Percentiles rank a stretch among this genome's conserved stretches.
These are phyloP conservation scores for Mortierella sp. DNA, from an alignment of 371 early-diverging fungal species.

Conservation along the genomic window DNA sequence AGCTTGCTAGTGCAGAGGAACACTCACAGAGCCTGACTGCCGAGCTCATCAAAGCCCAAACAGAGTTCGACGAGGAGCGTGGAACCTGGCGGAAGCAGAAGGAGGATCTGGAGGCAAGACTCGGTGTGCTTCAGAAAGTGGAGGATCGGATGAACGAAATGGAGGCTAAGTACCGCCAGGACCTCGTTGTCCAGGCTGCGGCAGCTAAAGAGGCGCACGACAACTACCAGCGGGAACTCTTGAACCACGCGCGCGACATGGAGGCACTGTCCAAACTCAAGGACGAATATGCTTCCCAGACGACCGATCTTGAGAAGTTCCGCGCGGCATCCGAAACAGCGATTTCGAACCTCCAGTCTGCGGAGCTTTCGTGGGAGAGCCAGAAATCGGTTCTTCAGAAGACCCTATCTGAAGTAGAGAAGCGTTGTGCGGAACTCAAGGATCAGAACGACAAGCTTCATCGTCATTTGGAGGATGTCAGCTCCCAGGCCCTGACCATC, in stretches of 20 bases:
- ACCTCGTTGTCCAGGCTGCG: constrained; percentile 55
- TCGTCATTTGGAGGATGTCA: constrained; percentile 74
- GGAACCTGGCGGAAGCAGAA: constrained; percentile 52
- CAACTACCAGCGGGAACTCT: constrained; percentile 66
- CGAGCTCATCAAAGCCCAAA: constrained; percentile 60
- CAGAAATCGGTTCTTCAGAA: constrained; percentile 59
- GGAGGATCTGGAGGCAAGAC: constrained; percentile 53
- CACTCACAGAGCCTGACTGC: constrained; percentile 53
- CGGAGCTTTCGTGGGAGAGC: constrained; percentile 60
- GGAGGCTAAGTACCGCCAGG: constrained; percentile 39
- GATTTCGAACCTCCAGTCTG: constrained; percentile 52
- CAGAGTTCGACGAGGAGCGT: constrained; percentile 59
- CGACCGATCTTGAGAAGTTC: constrained; percentile 16
- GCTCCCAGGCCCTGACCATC: constrained; percentile 57
- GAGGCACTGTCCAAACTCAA: constrained; percentile 53
- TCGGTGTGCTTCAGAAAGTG: constrained; percentile 56
- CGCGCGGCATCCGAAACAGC: constrained; percentile 47
- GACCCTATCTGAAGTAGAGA: constrained; percentile 56
- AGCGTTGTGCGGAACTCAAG: constrained; percentile 62
- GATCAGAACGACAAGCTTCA: constrained; percentile 76
- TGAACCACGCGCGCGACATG: constrained; percentile 66
- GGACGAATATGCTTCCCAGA: constrained; percentile 31
- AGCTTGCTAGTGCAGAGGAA: constrained; percentile 46
- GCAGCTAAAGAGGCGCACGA: constrained; percentile 58
- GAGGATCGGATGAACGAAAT: constrained; percentile 27